phyloP scores from a whole-genome alignment of 768 basidiomycete genomes.

The Podaxis rugospora region DNA sequence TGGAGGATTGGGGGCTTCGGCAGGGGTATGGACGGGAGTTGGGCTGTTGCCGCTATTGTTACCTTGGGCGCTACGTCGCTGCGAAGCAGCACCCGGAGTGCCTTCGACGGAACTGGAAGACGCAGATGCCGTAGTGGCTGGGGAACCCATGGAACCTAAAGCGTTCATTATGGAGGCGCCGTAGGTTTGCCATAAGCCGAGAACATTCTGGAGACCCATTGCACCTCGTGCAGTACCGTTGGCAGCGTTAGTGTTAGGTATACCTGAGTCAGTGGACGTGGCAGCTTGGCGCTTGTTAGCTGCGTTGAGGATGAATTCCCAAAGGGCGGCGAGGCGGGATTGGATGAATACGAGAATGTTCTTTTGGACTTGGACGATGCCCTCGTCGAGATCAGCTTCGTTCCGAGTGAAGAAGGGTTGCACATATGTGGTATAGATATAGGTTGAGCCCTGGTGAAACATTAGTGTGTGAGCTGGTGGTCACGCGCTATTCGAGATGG shows the following conservation, averaged over 20 bases:
- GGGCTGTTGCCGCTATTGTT: not conserved
- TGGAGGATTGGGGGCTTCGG: constrained; percentile 19
- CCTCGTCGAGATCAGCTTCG: constrained; percentile 56
- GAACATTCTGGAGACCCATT: not conserved
- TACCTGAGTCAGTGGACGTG: not conserved
- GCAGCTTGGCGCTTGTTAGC: constrained; percentile 35
- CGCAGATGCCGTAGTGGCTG: constrained; percentile 7
- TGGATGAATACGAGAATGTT: constrained; percentile 55
- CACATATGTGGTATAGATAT: constrained; percentile 56
- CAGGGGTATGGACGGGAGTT: not conserved
- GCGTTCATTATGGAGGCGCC: constrained; percentile 31
- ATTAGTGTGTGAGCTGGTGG: constrained; percentile 10
- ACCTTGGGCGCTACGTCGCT: constrained; percentile 1
- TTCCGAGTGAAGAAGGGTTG: constrained; percentile 58
- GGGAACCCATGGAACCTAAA: not conserved
- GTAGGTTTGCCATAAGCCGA: constrained; percentile 36
- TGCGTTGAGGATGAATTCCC: constrained; percentile 41
- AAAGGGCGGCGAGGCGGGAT: constrained; percentile 41
- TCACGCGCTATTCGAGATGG: not conserved
- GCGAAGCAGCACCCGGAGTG: not conserved
- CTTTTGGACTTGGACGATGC: constrained; percentile 49
- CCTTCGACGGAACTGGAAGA: constrained; percentile 10
- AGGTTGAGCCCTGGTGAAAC: constrained; percentile 54
- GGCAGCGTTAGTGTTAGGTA: not conserved
- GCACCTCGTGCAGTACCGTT: not conserved